These are phyloP conservation scores for Xylaria sp. DNA, from an alignment of 2,329 filamentous ascomycete species.

Conservation along the genomic window DNA sequence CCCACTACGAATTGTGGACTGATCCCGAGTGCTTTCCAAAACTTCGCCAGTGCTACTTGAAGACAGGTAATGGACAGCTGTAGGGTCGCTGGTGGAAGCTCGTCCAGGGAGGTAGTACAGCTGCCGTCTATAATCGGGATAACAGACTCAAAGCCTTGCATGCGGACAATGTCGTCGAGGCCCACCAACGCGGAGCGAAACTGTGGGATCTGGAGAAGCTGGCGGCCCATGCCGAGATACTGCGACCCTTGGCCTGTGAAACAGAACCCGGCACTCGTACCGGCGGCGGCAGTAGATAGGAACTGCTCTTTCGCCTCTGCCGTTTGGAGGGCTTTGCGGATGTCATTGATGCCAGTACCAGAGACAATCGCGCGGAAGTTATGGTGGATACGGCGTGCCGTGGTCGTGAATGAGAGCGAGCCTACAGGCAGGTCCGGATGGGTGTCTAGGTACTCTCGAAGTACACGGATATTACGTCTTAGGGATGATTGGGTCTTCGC, in stretches of 20 bases:
- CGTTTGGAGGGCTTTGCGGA: slow-evolving; percentile 39
- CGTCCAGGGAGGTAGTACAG: not conserved
- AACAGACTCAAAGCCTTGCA: slow-evolving; percentile 55
- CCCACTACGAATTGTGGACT: slow-evolving; percentile 25
- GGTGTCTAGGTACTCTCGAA: slow-evolving; percentile 12
- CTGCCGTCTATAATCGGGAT: slow-evolving; percentile 44
- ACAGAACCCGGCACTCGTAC: slow-evolving; percentile 29
- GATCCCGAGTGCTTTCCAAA: slow-evolving; percentile 36
- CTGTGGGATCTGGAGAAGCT: slow-evolving; percentile 23
- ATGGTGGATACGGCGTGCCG: slow-evolving; percentile 21
- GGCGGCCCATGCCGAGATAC: slow-evolving; percentile 23
- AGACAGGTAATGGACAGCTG: slow-evolving; percentile 40
- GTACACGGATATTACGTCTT: slow-evolving; percentile 6
- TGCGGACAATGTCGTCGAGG: slow-evolving; percentile 51
- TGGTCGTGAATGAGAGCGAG: slow-evolving; percentile 27
- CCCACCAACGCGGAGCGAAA: slow-evolving; percentile 50
- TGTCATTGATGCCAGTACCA: slow-evolving; percentile 41
- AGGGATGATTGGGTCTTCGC: slow-evolving; percentile 17
- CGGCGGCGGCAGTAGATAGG: not conserved
- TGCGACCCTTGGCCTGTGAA: slow-evolving; percentile 33
- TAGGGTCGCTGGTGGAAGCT: slow-evolving; percentile 26
- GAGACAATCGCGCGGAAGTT: slow-evolving; percentile 50
- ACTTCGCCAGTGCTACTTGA: slow-evolving; percentile 42
- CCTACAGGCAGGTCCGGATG: slow-evolving; percentile 10
- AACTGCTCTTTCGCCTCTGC: not conserved